Conservation (phyloP, 2,329 filamentous ascomycete genomes). For the Xylariaceae sp. region DNA sequence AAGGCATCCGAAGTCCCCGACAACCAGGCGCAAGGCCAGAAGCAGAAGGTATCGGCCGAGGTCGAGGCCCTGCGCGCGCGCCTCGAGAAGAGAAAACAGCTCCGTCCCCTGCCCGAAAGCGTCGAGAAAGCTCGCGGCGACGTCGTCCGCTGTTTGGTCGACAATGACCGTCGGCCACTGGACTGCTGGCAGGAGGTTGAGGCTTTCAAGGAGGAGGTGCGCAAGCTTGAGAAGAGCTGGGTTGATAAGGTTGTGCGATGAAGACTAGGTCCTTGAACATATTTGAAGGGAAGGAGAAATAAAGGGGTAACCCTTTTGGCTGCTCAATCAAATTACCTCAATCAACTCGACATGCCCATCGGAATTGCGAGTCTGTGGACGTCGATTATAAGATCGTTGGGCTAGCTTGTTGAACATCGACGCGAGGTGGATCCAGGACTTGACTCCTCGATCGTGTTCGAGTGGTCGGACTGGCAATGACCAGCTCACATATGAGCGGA, state of each 20-base stretch:
- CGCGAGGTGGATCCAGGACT: neutral
- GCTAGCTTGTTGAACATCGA: neutral
- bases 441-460: neutral
- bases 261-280: neutral
- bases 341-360: neutral
- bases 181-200: slow-evolving; percentile 95
- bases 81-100: slow-evolving; percentile 57
- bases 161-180: slow-evolving; percentile 80
- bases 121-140: slow-evolving; percentile 71
- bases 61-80: slow-evolving; percentile 53
- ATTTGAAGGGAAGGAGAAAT: neutral
- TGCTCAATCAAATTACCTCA: neutral
- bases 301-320: neutral
- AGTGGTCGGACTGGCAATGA: neutral
- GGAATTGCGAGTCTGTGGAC: neutral
- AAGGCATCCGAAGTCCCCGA: slow-evolving; percentile 37
- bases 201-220: slow-evolving; percentile 82
- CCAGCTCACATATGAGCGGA: slow-evolving; percentile 5
- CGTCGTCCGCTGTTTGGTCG: slow-evolving; percentile 73
- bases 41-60: slow-evolving; percentile 53
- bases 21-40: slow-evolving; percentile 27
- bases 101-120: slow-evolving; percentile 62
- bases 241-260: slow-evolving; percentile 68
- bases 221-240: slow-evolving; percentile 78
- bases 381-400: neutral